Conservation (phyloP, 768 basidiomycete species). For the Pulveroboletus sp. region DNA sequence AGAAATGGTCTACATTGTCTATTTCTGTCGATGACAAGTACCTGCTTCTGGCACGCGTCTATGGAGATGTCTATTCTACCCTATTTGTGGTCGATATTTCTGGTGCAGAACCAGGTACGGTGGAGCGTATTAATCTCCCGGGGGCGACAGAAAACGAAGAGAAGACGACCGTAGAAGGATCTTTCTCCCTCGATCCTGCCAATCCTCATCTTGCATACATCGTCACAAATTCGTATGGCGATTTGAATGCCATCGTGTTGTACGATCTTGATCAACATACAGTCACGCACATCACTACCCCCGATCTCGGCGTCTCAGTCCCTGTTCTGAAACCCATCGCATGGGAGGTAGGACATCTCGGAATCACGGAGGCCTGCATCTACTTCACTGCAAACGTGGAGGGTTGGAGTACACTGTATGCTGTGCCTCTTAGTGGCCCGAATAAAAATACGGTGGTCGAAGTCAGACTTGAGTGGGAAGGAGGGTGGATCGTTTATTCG, state of each 20-base stretch:
- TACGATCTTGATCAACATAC: conserved; percentile 31
- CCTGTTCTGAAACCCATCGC: conserved; percentile 34
- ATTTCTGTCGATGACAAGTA: conserved; percentile 40
- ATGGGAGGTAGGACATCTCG: conserved; percentile 30
- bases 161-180: conserved; percentile 18
- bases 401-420: conserved; percentile 33
- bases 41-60: conserved; percentile 30
- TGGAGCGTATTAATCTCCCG: conserved; percentile 34
- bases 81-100: conserved; percentile 36
- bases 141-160: conserved; percentile 31
- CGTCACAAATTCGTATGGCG: conserved; percentile 37
- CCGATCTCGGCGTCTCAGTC: conserved; percentile 25
- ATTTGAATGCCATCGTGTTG: conserved; percentile 35
- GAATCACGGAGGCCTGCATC: conserved; percentile 26
- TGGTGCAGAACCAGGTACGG: conserved; percentile 17
- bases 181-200: conserved; percentile 33
- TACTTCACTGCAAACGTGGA: conserved; percentile 39
- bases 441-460: conserved; percentile 31
- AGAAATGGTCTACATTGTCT: conserved; percentile 29
- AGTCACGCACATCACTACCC: conserved; percentile 38
- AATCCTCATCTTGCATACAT: conserved; percentile 33
- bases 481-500: conserved; percentile 29
- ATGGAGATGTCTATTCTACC: conserved; percentile 28
- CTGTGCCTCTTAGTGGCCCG: conserved; percentile 30
- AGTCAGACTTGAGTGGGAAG: conserved; percentile 29